These are phyloP conservation scores for Phlebopus sp. DNA, from an alignment of 1,284 basidiomycete species.

Conservation along the genomic window DNA sequence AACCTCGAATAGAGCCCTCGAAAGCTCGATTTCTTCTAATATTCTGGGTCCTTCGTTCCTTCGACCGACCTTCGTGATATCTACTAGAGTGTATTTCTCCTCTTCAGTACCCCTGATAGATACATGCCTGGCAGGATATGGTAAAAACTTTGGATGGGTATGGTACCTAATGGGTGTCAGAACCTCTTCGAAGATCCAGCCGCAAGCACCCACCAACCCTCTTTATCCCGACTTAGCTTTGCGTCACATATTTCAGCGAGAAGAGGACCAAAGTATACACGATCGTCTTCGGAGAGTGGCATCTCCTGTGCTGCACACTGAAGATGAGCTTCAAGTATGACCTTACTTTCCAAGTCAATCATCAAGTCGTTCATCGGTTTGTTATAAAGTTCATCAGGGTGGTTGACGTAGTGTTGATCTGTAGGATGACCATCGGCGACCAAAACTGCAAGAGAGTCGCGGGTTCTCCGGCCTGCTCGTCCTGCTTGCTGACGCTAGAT, in stretches of 20 bases:
- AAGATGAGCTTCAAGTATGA: slow-evolving; percentile 81
- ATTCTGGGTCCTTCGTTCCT: slow-evolving; percentile 44
- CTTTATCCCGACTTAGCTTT: slow-evolving; percentile 56
- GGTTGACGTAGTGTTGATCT: slow-evolving; percentile 75
- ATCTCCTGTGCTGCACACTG: slow-evolving; percentile 90
- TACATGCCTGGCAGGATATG: slow-evolving; percentile 72
- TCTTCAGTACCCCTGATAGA: slow-evolving; percentile 79
- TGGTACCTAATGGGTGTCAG: slow-evolving; percentile 61
- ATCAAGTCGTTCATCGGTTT: slow-evolving; percentile 61
- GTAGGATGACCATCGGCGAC: slow-evolving; percentile 72
- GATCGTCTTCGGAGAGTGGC: slow-evolving; percentile 71
- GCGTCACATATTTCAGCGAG: slow-evolving; percentile 56
- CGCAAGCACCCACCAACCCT: slow-evolving; percentile 58
- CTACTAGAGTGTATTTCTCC: slow-evolving; percentile 76
- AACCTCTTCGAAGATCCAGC: not conserved
- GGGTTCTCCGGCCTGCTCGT: slow-evolving; percentile 79
- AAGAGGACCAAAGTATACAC: slow-evolving; percentile 68
- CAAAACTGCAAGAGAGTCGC: slow-evolving; percentile 80
- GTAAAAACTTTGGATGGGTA: slow-evolving; percentile 73
- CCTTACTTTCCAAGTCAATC: slow-evolving; percentile 73
- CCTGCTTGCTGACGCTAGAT: slow-evolving; percentile 83
- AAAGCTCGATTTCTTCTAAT: slow-evolving; percentile 85
- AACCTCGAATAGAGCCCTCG: slow-evolving; percentile 82
- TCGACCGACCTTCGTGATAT: slow-evolving; percentile 49
- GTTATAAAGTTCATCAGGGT: slow-evolving; percentile 72